A percentile compares a stretch with the other conserved stretches of the same genome.
Conservation (phyloP, 768 basidiomycete genomes). For the Phanerodontia chrysosporium region DNA sequence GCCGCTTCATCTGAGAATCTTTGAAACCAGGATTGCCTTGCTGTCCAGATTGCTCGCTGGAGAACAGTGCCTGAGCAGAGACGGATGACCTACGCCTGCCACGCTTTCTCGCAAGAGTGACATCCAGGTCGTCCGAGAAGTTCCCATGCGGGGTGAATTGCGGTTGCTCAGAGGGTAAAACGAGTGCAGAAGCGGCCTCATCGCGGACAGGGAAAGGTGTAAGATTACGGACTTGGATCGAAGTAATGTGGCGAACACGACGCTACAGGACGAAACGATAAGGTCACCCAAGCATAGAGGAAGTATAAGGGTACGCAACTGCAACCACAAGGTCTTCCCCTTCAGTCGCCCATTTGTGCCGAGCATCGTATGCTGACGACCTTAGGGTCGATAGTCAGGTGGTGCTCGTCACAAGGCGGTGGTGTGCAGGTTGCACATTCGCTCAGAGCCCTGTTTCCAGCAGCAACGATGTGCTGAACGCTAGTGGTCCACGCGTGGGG, state of each 20-base stretch:
- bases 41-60: constrained; percentile 44
- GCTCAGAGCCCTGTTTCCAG: background rate
- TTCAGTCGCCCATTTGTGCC: background rate
- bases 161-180: constrained; percentile 58
- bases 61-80: constrained; percentile 46
- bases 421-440: background rate
- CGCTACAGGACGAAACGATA: constrained; percentile 34
- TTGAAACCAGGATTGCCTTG: constrained; percentile 11
- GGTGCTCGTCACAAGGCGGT: background rate
- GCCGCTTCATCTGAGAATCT: constrained; percentile 18
- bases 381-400: background rate
- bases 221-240: constrained; percentile 73
- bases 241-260: constrained; percentile 68
- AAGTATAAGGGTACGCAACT: constrained; percentile 5
- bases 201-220: constrained; percentile 84
- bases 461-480: background rate
- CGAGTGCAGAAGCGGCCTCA: constrained; percentile 68
- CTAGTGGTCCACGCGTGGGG: background rate
- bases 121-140: constrained; percentile 67
- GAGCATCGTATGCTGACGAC: constrained; percentile 2
- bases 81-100: constrained; percentile 56
- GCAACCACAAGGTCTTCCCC: background rate
- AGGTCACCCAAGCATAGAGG: background rate
- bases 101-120: constrained; percentile 54
- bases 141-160: constrained; percentile 56